These are phyloP conservation scores for Syzygium syzygioides DNA, from an alignment of 441 rosid species.

Conservation along the genomic window DNA sequence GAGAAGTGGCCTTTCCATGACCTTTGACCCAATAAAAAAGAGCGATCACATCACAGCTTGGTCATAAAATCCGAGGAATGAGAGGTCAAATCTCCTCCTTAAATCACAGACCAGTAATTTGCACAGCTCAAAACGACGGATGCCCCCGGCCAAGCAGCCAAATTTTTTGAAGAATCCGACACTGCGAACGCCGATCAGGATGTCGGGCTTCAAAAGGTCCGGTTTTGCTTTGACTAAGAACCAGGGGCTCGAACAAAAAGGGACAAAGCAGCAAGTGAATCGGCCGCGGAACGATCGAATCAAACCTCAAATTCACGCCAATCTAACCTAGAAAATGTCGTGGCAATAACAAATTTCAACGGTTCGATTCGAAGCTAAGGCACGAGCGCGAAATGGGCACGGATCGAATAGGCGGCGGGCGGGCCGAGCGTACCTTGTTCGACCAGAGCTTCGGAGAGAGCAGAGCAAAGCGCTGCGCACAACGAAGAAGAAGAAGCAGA, in stretches of 20 bases:
- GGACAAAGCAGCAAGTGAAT: not conserved
- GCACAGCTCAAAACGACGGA: not conserved
- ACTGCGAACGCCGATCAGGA: not conserved
- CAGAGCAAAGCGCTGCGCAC: not conserved
- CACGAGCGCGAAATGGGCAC: not conserved
- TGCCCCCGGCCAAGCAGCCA: not conserved
- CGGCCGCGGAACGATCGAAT: not conserved
- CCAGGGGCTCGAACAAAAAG: not conserved
- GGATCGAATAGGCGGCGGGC: not conserved
- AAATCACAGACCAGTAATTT: not conserved
- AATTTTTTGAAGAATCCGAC: not conserved
- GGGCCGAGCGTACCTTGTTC: not conserved
- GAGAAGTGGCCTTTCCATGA: not conserved
- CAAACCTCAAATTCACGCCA: not conserved
- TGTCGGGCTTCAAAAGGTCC: not conserved
- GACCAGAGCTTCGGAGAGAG: not conserved
- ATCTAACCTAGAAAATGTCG: not conserved
- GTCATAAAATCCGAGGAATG: not conserved
- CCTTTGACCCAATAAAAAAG: not conserved
- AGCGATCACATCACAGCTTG: not conserved
- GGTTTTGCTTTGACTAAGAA: not conserved
- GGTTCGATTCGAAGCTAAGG: not conserved
- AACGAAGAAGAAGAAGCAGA: not conserved
- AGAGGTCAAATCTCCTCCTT: not conserved
- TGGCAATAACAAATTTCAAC: not conserved